phyloP scores from a whole-genome alignment of 495 filamentous ascomycete genomes.

The Aspergillus saccharolyticus region DNA sequence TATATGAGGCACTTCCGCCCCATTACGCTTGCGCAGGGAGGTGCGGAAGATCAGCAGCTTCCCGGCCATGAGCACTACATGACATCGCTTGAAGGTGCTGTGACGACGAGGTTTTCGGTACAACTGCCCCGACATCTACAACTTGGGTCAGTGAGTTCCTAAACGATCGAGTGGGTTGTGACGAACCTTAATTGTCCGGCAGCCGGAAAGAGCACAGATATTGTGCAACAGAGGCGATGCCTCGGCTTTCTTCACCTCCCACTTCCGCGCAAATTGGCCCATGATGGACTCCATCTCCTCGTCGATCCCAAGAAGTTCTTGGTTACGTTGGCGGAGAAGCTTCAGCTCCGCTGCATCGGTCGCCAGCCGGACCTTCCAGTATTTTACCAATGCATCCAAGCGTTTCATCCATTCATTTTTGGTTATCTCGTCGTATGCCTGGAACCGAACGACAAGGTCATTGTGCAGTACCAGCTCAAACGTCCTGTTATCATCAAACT shows the following conservation, averaged over 20 bases:
- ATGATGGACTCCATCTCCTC: conserved; percentile 65
- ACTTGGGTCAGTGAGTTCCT: conserved; percentile 1
- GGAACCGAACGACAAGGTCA: conserved; percentile 60
- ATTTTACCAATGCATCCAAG: conserved; percentile 53
- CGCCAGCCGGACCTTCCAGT: conserved; percentile 58
- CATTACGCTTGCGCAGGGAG: conserved; percentile 52
- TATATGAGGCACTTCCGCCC: conserved; percentile 54
- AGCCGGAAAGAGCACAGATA: conserved; percentile 61
- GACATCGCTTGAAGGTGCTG: conserved; percentile 56
- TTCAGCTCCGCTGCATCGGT: conserved; percentile 55
- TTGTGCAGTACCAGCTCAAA: conserved; percentile 64
- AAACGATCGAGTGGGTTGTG: neutral
- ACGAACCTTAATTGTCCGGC: conserved; percentile 57
- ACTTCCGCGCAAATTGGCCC: conserved; percentile 65
- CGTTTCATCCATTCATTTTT: conserved; percentile 63
- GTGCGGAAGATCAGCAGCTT: conserved; percentile 61
- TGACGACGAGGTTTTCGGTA: conserved; percentile 65
- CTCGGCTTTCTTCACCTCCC: conserved; percentile 64
- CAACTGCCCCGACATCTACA: conserved; percentile 56
- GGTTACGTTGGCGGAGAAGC: conserved; percentile 52
- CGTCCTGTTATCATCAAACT: conserved; percentile 53
- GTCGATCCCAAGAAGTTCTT: conserved; percentile 60
- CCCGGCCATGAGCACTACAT: conserved; percentile 60
- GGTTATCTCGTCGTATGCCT: conserved; percentile 54
- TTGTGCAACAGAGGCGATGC: conserved; percentile 65